phyloP scores from a whole-genome alignment of 2,329 filamentous ascomycete species.

The Chalaropsis thielavioides region DNA sequence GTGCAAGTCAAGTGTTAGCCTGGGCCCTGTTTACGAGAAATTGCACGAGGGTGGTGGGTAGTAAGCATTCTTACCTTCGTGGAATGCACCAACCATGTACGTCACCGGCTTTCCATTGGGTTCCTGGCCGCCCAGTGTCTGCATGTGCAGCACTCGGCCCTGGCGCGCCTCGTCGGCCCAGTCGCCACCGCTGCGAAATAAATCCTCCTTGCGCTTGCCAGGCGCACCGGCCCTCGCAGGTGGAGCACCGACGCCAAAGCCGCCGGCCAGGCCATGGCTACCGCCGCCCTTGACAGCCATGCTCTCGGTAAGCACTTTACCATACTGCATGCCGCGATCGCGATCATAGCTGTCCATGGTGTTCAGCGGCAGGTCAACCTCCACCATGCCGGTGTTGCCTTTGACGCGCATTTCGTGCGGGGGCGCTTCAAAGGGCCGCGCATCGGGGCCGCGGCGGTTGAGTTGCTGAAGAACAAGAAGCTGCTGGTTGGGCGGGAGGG shows the following conservation, averaged over 20 bases:
- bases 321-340: slow-evolving; percentile 69
- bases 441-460: slow-evolving; percentile 51
- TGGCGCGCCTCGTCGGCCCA: slow-evolving; percentile 55
- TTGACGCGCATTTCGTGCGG: slow-evolving; percentile 73
- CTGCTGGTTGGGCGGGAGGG: slow-evolving; percentile 44
- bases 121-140: slow-evolving; percentile 76
- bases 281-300: slow-evolving; percentile 46
- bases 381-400: slow-evolving; percentile 64
- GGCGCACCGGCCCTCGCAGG: slow-evolving; percentile 23
- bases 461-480: slow-evolving; percentile 82
- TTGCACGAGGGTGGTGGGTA: no score
- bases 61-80: slow-evolving; percentile 45
- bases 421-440: slow-evolving; percentile 39
- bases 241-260: slow-evolving; percentile 50
- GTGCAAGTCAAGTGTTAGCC: background rate
- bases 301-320: slow-evolving; percentile 54
- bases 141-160: slow-evolving; percentile 59
- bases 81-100: slow-evolving; percentile 89
- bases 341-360: slow-evolving; percentile 64
- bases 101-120: slow-evolving; percentile 54
- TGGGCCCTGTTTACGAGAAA: background rate
- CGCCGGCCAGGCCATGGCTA: slow-evolving; percentile 55
- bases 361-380: slow-evolving; percentile 79
- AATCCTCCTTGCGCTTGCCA: slow-evolving; percentile 25
- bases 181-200: slow-evolving; percentile 33